These are phyloP conservation scores for Rutstroemia sp. DNA, from an alignment of 2,329 filamentous ascomycete species.

Conservation along the genomic window DNA sequence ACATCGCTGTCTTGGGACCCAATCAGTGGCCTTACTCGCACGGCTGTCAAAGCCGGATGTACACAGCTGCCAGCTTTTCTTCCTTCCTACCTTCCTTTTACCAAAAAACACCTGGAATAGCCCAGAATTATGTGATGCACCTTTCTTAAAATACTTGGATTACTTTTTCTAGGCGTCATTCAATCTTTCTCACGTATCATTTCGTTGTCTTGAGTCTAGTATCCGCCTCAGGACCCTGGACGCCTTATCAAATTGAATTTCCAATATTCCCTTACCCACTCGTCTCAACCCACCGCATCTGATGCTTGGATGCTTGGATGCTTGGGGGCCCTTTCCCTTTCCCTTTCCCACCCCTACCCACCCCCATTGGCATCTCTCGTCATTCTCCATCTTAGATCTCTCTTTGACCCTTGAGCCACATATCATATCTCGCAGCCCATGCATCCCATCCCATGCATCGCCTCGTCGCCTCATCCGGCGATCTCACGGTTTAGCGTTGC, in stretches of 20 bases:
- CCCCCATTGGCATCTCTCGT: not conserved
- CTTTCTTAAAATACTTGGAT: not conserved
- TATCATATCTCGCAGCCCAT: constrained; percentile 10
- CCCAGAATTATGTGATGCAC: not conserved
- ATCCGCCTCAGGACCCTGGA: not conserved
- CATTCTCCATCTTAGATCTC: not conserved
- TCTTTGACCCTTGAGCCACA: not conserved
- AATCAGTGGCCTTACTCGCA: not conserved
- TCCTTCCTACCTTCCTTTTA: not conserved
- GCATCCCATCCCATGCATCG: constrained; percentile 21
- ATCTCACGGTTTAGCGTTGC: constrained; percentile 20
- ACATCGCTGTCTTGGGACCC: not conserved
- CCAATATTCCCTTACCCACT: not conserved
- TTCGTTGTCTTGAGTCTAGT: not conserved
- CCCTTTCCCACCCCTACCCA: not conserved
- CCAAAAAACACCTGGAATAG: not conserved
- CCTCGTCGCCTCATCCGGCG: constrained; percentile 21
- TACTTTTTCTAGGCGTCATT: not conserved
- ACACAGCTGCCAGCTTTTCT: too few species aligned
- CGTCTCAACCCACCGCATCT: not conserved
- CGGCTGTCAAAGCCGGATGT: too few species aligned
- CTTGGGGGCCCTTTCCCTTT: not conserved
- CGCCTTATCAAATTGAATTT: not conserved
- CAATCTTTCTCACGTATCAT: too few species aligned
- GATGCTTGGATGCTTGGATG: not conserved